Evolutionary conservation across 2,329 filamentous ascomycete genomes (phyloP), one percentile per base, ranked within the genome.

Genomic region (Zarea fungicola): DNA sequence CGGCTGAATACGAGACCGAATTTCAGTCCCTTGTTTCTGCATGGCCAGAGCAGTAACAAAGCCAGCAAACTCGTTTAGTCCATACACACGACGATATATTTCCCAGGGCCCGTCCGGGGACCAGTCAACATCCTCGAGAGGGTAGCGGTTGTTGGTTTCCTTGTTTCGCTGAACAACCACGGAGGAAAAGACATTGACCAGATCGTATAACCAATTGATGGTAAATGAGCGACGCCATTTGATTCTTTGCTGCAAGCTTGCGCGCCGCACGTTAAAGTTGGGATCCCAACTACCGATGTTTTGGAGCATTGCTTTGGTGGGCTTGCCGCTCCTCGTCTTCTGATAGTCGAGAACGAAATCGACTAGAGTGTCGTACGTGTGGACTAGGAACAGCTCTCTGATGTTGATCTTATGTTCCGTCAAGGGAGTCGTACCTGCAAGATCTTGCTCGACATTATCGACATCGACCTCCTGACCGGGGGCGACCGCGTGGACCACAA

Each of bases 161-260:
- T 53, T 65, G 31, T 65, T 70, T 6, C 59, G 61, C 46, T 73
- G 64, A 1, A 71, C 59, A 16, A 73, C 67, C 48, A 68, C 56
- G 4, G 59, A 54, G 0, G 70, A 71, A 48, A 66, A 74, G 5
- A 72, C 22, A 43, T 75, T 76, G 54, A 77, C 70, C 6, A 78
- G 54, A 47, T 76, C 72, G 51, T 76, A 77, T 0, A 78, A 65
- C 73, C 73, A 76, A 50, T 71, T 75, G 51, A 78, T 74, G 2
- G 69, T 74, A 46, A 74, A 77, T 0, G 59, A 54, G 2, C 72
- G 68, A 6, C 74, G 71, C 74, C 74, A 78, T 8, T 63, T 58
- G 4, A 72, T 32, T 19, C 70, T 59, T 42, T 76, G 56, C 5
- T 68, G 58, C 9, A 66, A 57, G n/a, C 58, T 72, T 0, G 67